Base-by-base conservation (phyloP, 129 eudicot species). In the Flaveria linearis region DNA sequence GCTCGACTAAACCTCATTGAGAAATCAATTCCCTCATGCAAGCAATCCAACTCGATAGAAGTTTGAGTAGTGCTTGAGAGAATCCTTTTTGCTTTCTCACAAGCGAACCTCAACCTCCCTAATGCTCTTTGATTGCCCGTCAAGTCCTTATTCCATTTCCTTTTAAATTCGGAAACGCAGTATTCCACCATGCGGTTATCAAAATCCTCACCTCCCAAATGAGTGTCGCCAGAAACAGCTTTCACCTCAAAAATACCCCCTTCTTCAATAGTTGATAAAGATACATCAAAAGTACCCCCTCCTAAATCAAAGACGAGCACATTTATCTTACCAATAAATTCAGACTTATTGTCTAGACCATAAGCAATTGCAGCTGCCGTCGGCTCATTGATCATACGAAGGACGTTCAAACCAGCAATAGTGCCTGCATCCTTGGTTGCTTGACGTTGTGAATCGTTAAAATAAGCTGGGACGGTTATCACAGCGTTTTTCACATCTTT, bases 311-410 rank as follows among this genome's bases (percentile, higher is more conserved):
- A 77, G 28, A 77, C 26, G 20, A 68, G 74, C 51, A 77, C 81
- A 57, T 77, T 77, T 14, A 69, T 56, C 70, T 77, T 68, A 13
- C 75, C 23, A 63, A 6, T 23, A 64, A 49, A 58, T 9, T 71
- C 78, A 22, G 28, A 23, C 73, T 62, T 64, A 66, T 26, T 52
- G 65, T 78, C 63, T 0, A 62, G 18, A 11, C 80, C 80, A 69
- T 81, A 81, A 0, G 83, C 78, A 64, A 79, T 72, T 39, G 83
- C 83, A 16, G 83, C 78, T 22, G 83, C 78, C 3, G 73, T 79
- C 11, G 83, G 83, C 60, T 79, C 83, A 1, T 72, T 79, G 58
- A 79, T 79, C 60, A 79, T 39, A 0, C 74, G 74, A 1, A 76
- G 41, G 26, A 76, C 51, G 3, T 78, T 70, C 12, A 78, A 60